Percentiles rank a stretch among this genome's conserved stretches.
Evolutionary conservation across 768 basidiomycete genomes (phyloP).

Genomic region (Leccinum uliginosum): DNA sequence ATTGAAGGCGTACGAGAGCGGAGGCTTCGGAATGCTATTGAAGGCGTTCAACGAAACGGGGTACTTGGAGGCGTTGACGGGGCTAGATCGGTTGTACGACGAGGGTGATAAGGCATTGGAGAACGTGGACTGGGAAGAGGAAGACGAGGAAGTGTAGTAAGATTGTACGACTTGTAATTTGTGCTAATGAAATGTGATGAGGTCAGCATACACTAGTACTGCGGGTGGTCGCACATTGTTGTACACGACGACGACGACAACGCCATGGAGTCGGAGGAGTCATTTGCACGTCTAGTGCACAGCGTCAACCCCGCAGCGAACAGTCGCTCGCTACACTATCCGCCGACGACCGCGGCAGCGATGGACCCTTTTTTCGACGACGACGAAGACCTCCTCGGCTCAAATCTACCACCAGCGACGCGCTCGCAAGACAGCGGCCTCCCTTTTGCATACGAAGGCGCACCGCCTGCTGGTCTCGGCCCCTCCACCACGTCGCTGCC

Average conservation of each 20-base stretch:
- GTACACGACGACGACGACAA: constrained; percentile 6
- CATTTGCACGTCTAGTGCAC: constrained; percentile 27
- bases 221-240: background rate
- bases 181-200: background rate
- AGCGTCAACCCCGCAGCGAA: constrained; percentile 24
- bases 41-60: constrained; percentile 79
- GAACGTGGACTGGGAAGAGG: constrained; percentile 74
- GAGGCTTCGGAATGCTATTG: constrained; percentile 76
- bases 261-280: constrained; percentile 26
- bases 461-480: constrained; percentile 56
- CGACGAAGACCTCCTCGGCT: constrained; percentile 50
- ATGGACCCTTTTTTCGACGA: constrained; percentile 86
- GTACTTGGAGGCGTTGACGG: constrained; percentile 71
- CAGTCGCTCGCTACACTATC: constrained; percentile 40
- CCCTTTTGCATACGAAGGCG: constrained; percentile 55
- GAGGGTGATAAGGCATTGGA: constrained; percentile 73
- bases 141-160: constrained; percentile 24
- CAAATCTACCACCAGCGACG: constrained; percentile 26
- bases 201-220: constrained; percentile 4
- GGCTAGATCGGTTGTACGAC: constrained; percentile 69
- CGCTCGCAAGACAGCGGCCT: constrained; percentile 47
- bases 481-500: constrained; percentile 42
- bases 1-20: constrained; percentile 71
- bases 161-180: background rate
- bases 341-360: constrained; percentile 36